Percentiles rank a stretch among this genome's conserved stretches.
Evolutionary conservation across 495 filamentous ascomycete genomes (phyloP).

Genomic region (Penicillium crystallinum): DNA sequence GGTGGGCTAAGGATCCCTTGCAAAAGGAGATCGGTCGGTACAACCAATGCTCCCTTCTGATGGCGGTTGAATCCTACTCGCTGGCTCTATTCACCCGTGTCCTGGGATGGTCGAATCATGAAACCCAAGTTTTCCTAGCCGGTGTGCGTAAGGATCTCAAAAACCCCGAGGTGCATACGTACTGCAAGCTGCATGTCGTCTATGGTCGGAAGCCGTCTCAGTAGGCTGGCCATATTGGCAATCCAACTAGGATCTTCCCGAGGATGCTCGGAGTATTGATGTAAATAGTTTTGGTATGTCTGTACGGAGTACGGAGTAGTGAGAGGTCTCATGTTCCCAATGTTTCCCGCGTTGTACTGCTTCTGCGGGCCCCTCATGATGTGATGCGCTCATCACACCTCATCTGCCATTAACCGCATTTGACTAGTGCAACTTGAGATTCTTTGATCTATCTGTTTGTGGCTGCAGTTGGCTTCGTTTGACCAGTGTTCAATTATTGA

Average conservation of each 20-base stretch:
- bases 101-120: conserved; percentile 50
- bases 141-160: conserved; percentile 49
- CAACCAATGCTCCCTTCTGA: conserved; percentile 37
- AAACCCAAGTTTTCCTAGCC: conserved; percentile 51
- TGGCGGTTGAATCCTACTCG: conserved; percentile 40
- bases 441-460: background rate
- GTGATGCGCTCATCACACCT: background rate
- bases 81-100: conserved; percentile 48
- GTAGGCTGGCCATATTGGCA: conserved; percentile 6
- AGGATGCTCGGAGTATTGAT: background rate
- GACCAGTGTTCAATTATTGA: background rate
- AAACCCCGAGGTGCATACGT: conserved; percentile 47
- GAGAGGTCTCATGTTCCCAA: no score
- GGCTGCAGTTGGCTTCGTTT: background rate
- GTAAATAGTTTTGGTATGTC: background rate
- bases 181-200: conserved; percentile 31
- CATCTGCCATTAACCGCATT: background rate
- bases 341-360: background rate
- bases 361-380: background rate
- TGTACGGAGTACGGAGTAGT: no score
- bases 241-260: conserved; percentile 8
- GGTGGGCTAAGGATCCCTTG: conserved; percentile 40
- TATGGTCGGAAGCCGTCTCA: conserved; percentile 28
- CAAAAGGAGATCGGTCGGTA: conserved; percentile 44
- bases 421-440: background rate